Evolutionary conservation across 441 rosid species (phyloP), one percentile per base, ranked within the genome.

Genomic region (Euphorbia schlechtendalii): DNA sequence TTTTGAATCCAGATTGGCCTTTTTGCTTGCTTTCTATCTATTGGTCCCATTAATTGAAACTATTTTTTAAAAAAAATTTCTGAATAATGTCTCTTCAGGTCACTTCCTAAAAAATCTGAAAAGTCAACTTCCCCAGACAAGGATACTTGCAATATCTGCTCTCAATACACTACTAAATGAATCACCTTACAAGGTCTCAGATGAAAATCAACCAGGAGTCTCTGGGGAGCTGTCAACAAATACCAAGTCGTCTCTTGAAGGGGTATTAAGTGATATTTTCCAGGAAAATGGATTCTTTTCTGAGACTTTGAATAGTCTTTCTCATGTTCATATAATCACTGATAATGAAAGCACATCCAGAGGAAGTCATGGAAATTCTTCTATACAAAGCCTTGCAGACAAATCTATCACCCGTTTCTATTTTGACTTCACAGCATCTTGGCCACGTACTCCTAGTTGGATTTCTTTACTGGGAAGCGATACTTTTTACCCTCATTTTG

Each of bases 391-490:
- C 73, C 78, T 84, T 75, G 96, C 92, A 56, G 98, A 95, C 84
- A 92, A 86, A 83, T 92, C 98, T 57, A 92, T 90, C 71, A 92
- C 98, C 73, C 93, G 86, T 55, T 92, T 95, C 81, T 95, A 87
- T 79, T 95, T 95, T 36, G 97, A 95, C 72, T 95, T 95, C 78
- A 88, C 98, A 59, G 85, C 99, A 61, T 86, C 99, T 15, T 95
- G 99, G 99, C 99, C 99, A 63, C 95, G 96, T 46, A 95, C 99
- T 68, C 99, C 99, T 65, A 88, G 92, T 75, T 95, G 99, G 98
- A 90, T 90, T 51, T 92, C 99, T 76, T 76, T 95, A 76, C 70
- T 92, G 75, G 99, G 98, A 77, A 83, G 74, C 78, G 93, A 90
- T 76, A 95, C 90, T 15, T 95, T 95, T 74, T 90, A 92, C 83